A percentile compares a stretch with the other conserved stretches of the same genome.
These are phyloP conservation scores for Aurinia saxatilis DNA, from an alignment of 345 rosid species.

Conservation along the genomic window DNA sequence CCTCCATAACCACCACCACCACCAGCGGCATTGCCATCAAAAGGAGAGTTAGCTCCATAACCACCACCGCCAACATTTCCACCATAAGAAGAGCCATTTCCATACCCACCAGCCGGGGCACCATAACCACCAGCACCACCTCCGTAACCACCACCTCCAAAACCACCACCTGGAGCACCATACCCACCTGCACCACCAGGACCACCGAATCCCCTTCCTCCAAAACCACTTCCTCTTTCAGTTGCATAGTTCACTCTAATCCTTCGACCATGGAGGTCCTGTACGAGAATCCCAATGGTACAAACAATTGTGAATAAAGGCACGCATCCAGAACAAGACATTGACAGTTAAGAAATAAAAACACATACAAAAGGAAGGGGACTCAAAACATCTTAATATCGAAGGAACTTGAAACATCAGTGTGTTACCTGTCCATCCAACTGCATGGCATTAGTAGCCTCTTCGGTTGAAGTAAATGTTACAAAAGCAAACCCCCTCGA, in stretches of 20 bases:
- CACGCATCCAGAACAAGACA: background rate
- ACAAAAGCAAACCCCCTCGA: slow-evolving; percentile 94
- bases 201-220: slow-evolving; percentile 35
- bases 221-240: slow-evolving; percentile 51
- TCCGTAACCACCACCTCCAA: slow-evolving; percentile 14
- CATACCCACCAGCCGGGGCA: slow-evolving; percentile 24
- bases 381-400: background rate
- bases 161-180: slow-evolving; percentile 15
- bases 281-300: slow-evolving; percentile 4
- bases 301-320: no score
- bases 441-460: slow-evolving; percentile 79
- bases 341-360: background rate
- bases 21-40: slow-evolving; percentile 17
- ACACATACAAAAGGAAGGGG: background rate
- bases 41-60: slow-evolving; percentile 21
- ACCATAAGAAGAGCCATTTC: slow-evolving; percentile 19
- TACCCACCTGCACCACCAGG: slow-evolving; percentile 31
- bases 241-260: slow-evolving; percentile 75
- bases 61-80: slow-evolving; percentile 13
- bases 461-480: slow-evolving; percentile 60
- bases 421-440: slow-evolving; percentile 83
- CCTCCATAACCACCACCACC: slow-evolving; percentile 28
- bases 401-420: background rate
- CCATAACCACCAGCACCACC: slow-evolving; percentile 13
- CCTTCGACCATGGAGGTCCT: slow-evolving; percentile 84